Evolutionary conservation across 1,139 yeast species (phyloP).

Genomic region (Zygotorulaspora mrakii): DNA sequence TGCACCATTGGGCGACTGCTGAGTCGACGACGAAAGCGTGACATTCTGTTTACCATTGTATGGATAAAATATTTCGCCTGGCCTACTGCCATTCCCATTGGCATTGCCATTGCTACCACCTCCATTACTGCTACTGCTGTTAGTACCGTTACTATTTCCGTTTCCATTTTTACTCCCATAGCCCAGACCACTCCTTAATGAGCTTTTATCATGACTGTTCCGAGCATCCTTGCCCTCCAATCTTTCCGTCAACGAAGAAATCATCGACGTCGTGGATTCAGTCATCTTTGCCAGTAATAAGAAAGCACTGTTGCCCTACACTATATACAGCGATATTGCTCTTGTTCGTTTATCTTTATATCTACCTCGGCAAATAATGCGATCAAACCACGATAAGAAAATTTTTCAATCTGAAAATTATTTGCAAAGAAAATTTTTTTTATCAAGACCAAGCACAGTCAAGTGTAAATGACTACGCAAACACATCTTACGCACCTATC

Average conservation of each 20-base stretch:
- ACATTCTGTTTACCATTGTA: constrained; percentile 3
- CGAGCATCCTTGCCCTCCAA: background rate
- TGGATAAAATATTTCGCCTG: constrained; percentile 2
- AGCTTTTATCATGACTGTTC: background rate
- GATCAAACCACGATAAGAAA: constrained; percentile 6
- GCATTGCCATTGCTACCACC: background rate
- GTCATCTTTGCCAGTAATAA: background rate
- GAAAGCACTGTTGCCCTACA: background rate
- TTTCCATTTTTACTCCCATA: too few relatives aligned
- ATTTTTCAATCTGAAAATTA: constrained; percentile 2
- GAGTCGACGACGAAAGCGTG: constrained; percentile 2
- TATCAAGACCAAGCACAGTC: background rate
- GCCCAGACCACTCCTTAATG: background rate
- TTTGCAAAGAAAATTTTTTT: constrained; percentile 1
- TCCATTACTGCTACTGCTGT: background rate
- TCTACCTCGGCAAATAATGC: constrained; percentile 2
- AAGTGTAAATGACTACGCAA: too few relatives aligned
- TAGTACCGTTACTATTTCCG: too few relatives aligned
- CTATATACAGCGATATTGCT: background rate
- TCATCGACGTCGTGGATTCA: constrained; percentile 3
- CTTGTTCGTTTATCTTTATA: constrained; percentile 3
- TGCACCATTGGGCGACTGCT: background rate
- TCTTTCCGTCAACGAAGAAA: background rate
- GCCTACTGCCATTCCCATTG: background rate
- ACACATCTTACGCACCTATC: too few relatives aligned